Percentiles rank a stretch among this genome's conserved stretches.
phyloP scores from a whole-genome alignment of 73 alveolate species.

The Paramecium sonneborni region DNA sequence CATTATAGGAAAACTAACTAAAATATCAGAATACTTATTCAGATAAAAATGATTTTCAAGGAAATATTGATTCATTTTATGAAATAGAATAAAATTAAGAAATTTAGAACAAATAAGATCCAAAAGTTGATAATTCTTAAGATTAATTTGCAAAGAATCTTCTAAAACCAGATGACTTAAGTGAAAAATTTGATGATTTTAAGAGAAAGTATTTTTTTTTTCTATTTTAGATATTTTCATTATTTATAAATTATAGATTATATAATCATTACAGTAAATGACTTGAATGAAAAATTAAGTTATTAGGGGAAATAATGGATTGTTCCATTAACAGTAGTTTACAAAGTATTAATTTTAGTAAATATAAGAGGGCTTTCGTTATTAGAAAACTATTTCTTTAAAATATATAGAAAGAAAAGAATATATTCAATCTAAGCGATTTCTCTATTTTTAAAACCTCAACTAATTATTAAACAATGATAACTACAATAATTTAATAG shows the following conservation, averaged over 20 bases:
- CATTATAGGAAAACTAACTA: background rate
- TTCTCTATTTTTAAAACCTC: background rate
- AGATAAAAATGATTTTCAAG: background rate
- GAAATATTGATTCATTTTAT: background rate
- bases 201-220: background rate
- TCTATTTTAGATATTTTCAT: background rate
- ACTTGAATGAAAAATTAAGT: background rate
- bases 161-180: background rate
- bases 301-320: background rate
- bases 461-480: background rate
- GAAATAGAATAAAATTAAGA: background rate
- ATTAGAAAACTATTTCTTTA: background rate
- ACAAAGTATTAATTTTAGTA: background rate
- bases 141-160: background rate
- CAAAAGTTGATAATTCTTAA: background rate
- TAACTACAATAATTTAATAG: background rate
- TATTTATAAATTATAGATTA: background rate
- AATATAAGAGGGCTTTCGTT: background rate
- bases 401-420: background rate
- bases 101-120: background rate
- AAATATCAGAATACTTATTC: background rate
- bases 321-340: background rate
- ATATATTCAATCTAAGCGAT: background rate
- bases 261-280: background rate
- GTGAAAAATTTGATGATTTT: background rate